Base-by-base conservation (phyloP, 108 stramenopile genomes). In the Stephanodiscus minutulus region DNA sequence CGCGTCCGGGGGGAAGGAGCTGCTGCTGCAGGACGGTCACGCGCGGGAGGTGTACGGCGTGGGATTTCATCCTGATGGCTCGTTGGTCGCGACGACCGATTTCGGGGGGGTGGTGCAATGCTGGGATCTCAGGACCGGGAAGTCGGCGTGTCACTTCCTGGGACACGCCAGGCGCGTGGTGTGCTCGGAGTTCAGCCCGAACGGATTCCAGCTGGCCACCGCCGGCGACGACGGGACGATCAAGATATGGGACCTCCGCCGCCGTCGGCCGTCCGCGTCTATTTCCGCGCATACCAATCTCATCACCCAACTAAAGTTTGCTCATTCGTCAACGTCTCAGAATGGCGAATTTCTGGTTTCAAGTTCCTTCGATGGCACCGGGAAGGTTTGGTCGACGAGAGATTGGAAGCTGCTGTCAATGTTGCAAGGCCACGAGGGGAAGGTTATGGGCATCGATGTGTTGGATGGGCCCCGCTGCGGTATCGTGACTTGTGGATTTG, bases 21-120 rank as follows among this genome's bases (percentile, higher is more conserved):
- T 99, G n/a, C 77, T 98, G 15, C 66, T 99, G 57, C 99, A 99
- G 74, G 96, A 97, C 82, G 99, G 99, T 3, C 99, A 98, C 73
- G 82, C 79, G 61, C 81, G 83, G 66, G 95, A 97, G 66, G 85
- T 86, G 15, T 98, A 96, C 72, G 97, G 96, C 10, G 81, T 98
- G 49, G 90, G 91, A 8, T 97, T 98, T 74, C 99, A 99, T 72
- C 80, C 84, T 28, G 98, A 99, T 74, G 98, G 98, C 33, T 92
- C 95, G 8, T 66, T 99, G 22, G 88, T 86, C 44, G 77, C 89
- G 22, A 98, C 98, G 46, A 98, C 97, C 5, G 98, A 99, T 85
- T 96, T 94, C 70, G 89, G 85, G 35, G 95, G 97, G 5, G 84
- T 97, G 25, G 91, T 86, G 8, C 94, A 94, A 37, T 74, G 96